phyloP scores from a whole-genome alignment of 768 basidiomycete genomes.

The Rhodosporidiobolus sp. region DNA sequence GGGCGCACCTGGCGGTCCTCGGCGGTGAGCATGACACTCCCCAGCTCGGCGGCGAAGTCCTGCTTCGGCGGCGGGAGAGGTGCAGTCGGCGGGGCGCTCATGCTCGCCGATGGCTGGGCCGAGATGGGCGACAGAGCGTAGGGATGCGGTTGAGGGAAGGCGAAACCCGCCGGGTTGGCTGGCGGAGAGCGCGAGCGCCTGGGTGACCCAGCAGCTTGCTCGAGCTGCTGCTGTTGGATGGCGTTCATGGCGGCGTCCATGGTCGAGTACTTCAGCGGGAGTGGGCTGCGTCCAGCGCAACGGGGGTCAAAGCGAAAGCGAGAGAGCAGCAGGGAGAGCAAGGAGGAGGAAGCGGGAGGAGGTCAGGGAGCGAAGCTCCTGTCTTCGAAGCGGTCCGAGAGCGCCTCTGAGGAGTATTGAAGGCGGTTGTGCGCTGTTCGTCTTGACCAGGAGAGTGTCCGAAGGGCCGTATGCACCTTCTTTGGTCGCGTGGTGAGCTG shows the following conservation, averaged over 20 bases:
- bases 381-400: no score
- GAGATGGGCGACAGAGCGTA: not conserved
- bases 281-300: not conserved
- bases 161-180: not conserved
- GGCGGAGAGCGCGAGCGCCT: not conserved
- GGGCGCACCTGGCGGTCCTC: constrained; percentile 1
- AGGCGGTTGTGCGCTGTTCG: not conserved
- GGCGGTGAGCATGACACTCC: not conserved
- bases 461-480: no score
- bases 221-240: not conserved
- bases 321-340: not conserved
- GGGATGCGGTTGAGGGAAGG: not conserved
- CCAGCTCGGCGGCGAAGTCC: not conserved
- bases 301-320: not conserved
- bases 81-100: not conserved
- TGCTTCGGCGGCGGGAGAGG: not conserved
- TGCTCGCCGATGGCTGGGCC: no score
- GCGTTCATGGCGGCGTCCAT: not conserved
- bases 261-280: not conserved
- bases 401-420: not conserved
- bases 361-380: no score
- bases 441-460: no score
- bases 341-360: not conserved
- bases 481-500: no score
- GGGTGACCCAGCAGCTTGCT: not conserved